These are phyloP conservation scores for Zoysia matrella DNA, from an alignment of 202 grass and related monocot genomes.

Conservation along the genomic window DNA sequence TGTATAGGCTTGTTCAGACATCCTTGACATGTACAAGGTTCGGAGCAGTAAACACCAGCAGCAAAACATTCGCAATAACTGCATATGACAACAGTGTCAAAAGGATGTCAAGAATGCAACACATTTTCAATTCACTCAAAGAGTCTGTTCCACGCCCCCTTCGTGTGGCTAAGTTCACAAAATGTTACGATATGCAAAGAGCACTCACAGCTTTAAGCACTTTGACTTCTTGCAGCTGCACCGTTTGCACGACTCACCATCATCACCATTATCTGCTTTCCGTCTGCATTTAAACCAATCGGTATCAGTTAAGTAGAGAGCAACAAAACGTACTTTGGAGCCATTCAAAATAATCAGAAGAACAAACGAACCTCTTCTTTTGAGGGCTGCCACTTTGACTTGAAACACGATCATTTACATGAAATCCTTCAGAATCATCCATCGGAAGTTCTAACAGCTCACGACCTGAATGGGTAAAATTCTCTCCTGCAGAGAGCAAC, in stretches of 20 bases:
- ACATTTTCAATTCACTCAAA: conserved; percentile 8
- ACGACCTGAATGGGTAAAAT: conserved; percentile 30
- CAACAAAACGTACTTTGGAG: conserved; percentile 16
- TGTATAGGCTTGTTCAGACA: conserved; percentile 97
- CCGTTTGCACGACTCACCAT: conserved; percentile 89
- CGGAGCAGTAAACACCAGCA: conserved; percentile 93
- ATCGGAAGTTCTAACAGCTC: conserved; percentile 55
- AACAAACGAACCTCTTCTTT: conserved; percentile 76
- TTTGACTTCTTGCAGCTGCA: conserved; percentile 99
- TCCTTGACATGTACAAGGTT: conserved; percentile 91
- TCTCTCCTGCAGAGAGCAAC: conserved; percentile 48
- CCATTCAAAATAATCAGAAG: conserved; percentile 10
- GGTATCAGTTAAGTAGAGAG: conserved; percentile 23
- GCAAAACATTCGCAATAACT: conserved; percentile 99
- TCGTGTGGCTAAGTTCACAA: not conserved
- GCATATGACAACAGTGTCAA: conserved; percentile 28
- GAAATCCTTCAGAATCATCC: conserved; percentile 48
- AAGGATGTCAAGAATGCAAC: conserved; percentile 9
- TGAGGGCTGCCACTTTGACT: conserved; percentile 78
- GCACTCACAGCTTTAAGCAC: conserved; percentile 90
- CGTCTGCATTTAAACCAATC: conserved; percentile 52
- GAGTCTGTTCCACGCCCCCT: conserved; percentile 1
- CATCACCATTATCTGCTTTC: conserved; percentile 77
- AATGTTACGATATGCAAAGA: conserved; percentile 22
- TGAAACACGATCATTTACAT: conserved; percentile 53